These are phyloP conservation scores for Ceratobasidium sp. DNA, from an alignment of 1,284 basidiomycete genomes.

Conservation along the genomic window DNA sequence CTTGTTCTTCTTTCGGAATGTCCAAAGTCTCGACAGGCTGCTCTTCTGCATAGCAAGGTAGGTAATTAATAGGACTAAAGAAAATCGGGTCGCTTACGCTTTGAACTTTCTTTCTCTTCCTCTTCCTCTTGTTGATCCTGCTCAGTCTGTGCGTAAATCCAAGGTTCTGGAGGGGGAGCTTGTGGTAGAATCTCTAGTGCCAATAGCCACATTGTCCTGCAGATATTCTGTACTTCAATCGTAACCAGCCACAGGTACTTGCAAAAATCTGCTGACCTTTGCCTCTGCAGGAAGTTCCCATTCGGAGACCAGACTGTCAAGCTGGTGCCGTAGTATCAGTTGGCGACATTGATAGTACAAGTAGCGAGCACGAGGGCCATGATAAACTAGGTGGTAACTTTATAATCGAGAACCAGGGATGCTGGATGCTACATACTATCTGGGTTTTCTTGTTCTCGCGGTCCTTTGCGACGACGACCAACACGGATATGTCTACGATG, in stretches of 20 bases:
- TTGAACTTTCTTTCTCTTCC: slow-evolving; percentile 14
- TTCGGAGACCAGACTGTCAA: slow-evolving; percentile 66
- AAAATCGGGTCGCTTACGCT: too few species aligned
- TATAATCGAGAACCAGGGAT: not conserved
- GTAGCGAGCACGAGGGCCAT: slow-evolving; percentile 77
- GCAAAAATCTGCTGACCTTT: slow-evolving; percentile 65
- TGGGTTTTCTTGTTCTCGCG: slow-evolving; percentile 61
- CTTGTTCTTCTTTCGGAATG: slow-evolving; percentile 54
- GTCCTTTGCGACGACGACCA: slow-evolving; percentile 54
- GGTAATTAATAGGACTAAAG: too few species aligned
- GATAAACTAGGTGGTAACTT: slow-evolving; percentile 71
- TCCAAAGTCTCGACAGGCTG: slow-evolving; percentile 47
- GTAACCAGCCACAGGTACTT: too few species aligned
- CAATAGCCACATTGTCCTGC: slow-evolving; percentile 83
- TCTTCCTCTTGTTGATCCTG: slow-evolving; percentile 31
- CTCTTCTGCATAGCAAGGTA: slow-evolving; percentile 45
- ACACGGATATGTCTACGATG: slow-evolving; percentile 58
- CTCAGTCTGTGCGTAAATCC: slow-evolving; percentile 58
- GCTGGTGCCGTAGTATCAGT: slow-evolving; percentile 78
- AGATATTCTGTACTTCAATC: slow-evolving; percentile 66
- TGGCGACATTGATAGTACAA: slow-evolving; percentile 86
- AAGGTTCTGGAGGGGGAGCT: slow-evolving; percentile 70
- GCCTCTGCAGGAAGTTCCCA: slow-evolving; percentile 83
- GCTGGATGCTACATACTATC: slow-evolving; percentile 50
- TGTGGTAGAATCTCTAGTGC: slow-evolving; percentile 72